phyloP scores from a whole-genome alignment of 2,329 filamentous ascomycete species.

The Emmonsiellopsis sp. region DNA sequence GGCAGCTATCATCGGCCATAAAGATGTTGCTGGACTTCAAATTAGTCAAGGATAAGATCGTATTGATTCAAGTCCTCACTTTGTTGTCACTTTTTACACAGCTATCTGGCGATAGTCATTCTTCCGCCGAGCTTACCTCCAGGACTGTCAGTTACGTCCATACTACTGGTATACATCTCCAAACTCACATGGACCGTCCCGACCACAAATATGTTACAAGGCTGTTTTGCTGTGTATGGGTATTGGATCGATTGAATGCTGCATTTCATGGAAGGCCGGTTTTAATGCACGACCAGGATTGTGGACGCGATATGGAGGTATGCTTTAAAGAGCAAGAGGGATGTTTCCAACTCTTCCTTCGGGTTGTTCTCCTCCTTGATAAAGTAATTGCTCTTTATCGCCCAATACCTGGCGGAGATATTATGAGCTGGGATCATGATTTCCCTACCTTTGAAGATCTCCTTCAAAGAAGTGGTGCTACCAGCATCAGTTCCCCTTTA shows the following conservation, averaged over 20 bases:
- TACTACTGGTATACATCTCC: conserved; percentile 48
- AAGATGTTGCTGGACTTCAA: conserved; percentile 44
- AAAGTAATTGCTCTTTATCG: conserved; percentile 53
- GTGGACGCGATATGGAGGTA: conserved; percentile 44
- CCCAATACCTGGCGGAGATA: conserved; percentile 28
- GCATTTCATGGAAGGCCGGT: conserved; percentile 52
- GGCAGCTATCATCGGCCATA: conserved; percentile 39
- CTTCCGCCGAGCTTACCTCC: conserved; percentile 44
- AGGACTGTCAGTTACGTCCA: conserved; percentile 50
- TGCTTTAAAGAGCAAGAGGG: conserved; percentile 44
- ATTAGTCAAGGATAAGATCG: conserved; percentile 44
- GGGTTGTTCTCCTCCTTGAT: conserved; percentile 47
- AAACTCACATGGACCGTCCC: conserved; percentile 3
- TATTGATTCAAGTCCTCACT: conserved; percentile 45
- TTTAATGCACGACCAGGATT: conserved; percentile 52
- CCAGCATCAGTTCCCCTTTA: conserved; percentile 22
- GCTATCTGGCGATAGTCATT: conserved; percentile 44
- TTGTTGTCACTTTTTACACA: conserved; percentile 53
- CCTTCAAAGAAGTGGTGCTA: conserved; percentile 11
- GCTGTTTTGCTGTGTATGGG: conserved; percentile 52
- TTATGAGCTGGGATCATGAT: conserved; percentile 19
- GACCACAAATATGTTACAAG: conserved; percentile 18
- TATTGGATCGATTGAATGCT: conserved; percentile 50
- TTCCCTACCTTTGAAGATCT: conserved; percentile 24
- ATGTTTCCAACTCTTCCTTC: conserved; percentile 49